Evolutionary conservation across 805 yeast genomes (phyloP).

Genomic region (Cyberlindnera lachancei): DNA sequence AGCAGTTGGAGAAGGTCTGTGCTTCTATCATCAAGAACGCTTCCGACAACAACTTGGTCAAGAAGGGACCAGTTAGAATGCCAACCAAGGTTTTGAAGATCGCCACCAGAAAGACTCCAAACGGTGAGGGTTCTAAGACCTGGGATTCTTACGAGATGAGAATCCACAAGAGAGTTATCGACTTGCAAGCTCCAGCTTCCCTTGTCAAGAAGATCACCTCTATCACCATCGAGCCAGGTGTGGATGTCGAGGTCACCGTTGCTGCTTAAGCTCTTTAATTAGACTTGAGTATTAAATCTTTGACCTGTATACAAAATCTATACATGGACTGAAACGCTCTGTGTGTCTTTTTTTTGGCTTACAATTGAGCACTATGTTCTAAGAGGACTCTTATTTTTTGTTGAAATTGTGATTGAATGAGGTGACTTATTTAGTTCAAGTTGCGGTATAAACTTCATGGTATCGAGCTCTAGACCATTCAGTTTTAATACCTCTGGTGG

Average conservation of each 20-base stretch:
- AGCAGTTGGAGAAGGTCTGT: constrained; percentile 95
- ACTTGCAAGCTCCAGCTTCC: constrained; percentile 93
- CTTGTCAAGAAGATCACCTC: constrained; percentile 93
- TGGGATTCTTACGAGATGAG: constrained; percentile 99
- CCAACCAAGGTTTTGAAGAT: constrained; percentile 98
- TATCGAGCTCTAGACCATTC: constrained; percentile 22
- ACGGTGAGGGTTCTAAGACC: constrained; percentile 99
- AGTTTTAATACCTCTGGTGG: constrained; percentile 26
- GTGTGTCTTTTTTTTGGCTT: too few relatives aligned
- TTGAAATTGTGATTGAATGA: constrained; percentile 10
- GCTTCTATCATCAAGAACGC: constrained; percentile 86
- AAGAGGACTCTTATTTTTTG: too few relatives aligned
- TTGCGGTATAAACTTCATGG: constrained; percentile 9
- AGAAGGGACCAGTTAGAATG: constrained; percentile 99
- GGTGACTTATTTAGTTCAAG: not conserved
- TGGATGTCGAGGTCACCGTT: constrained; percentile 90
- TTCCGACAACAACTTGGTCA: constrained; percentile 68
- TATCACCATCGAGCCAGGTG: constrained; percentile 99
- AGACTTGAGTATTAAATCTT: not conserved
- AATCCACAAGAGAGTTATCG: constrained; percentile 99
- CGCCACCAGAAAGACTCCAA: constrained; percentile 99
- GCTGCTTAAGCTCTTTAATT: constrained; percentile 52
- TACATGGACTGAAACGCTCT: constrained; percentile 1
- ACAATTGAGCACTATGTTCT: too few relatives aligned
- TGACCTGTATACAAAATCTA: not conserved